These are phyloP conservation scores for Acanthamoeba royreba DNA, from an alignment of 208 protist genomes.

Conservation along the genomic window DNA sequence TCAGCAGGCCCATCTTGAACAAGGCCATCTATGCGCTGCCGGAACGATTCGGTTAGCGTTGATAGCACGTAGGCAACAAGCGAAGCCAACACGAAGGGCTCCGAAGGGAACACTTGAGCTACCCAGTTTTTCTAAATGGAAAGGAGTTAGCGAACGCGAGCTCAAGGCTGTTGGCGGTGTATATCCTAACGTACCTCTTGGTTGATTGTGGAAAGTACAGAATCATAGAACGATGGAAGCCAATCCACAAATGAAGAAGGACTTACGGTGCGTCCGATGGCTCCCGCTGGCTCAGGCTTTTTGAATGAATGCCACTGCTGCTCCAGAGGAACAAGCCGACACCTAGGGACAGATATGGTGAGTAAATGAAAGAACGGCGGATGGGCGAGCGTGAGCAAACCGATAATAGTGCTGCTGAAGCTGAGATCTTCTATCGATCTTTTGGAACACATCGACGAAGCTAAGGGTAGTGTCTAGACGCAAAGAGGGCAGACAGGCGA, in stretches of 20 bases:
- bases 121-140: not conserved
- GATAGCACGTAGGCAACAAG: not conserved
- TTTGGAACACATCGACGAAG: not conserved
- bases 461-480: not conserved
- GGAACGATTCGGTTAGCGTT: not conserved
- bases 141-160: too few relatives aligned
- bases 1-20: not conserved
- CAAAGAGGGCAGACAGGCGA: not conserved
- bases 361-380: not conserved
- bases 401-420: not conserved
- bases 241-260: not conserved
- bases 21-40: not conserved
- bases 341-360: not conserved
- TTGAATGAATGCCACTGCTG: slow-evolving; percentile 18
- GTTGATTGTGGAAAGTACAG: not conserved
- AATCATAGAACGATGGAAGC: not conserved
- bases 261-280: not conserved
- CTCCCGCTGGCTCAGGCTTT: too few relatives aligned
- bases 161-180: too few relatives aligned
- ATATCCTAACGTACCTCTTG: not conserved
- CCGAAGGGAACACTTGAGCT: not conserved
- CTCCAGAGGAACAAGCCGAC: not conserved
- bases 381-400: not conserved
- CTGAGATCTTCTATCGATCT: not conserved
- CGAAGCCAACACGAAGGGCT: not conserved